phyloP scores from a whole-genome alignment of 2,329 filamentous ascomycete species.

The Aspergillus pseudotamarii region DNA sequence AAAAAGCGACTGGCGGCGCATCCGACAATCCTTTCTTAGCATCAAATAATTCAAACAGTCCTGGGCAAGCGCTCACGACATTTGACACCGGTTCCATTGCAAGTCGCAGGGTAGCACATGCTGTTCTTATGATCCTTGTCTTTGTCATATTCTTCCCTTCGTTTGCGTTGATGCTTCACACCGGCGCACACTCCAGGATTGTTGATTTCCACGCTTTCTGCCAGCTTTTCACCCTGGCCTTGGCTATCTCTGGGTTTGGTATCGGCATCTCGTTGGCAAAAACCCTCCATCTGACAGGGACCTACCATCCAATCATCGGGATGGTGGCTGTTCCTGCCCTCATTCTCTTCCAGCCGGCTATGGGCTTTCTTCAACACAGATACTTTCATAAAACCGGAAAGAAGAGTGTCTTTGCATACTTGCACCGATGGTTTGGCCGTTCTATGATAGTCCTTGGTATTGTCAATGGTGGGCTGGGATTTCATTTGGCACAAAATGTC shows the following conservation, averaged over 20 bases:
- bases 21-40: conserved; percentile 24
- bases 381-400: conserved; percentile 50
- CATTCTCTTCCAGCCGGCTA: conserved; percentile 58
- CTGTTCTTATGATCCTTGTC: conserved; percentile 28
- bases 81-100: too few species aligned
- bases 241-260: conserved; percentile 54
- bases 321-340: conserved; percentile 54
- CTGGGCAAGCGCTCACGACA: too few species aligned
- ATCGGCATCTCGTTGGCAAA: conserved; percentile 55
- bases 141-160: conserved; percentile 27
- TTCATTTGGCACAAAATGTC: conserved; percentile 47
- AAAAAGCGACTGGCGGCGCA: conserved; percentile 16
- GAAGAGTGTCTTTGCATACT: conserved; percentile 52
- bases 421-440: conserved; percentile 60
- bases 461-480: conserved; percentile 60
- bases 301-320: conserved; percentile 58
- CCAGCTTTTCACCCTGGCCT: conserved; percentile 52
- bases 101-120: conserved; percentile 20
- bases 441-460: conserved; percentile 55
- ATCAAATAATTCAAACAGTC: too few species aligned
- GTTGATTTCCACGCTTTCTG: conserved; percentile 17
- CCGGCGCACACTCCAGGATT: conserved; percentile 2
- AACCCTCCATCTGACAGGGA: conserved; percentile 38
- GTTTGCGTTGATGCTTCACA: too few species aligned
- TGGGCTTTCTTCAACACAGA: conserved; percentile 56